Base-by-base conservation (phyloP, 1,284 basidiomycete genomes). In the Rhodotorula sp. region DNA sequence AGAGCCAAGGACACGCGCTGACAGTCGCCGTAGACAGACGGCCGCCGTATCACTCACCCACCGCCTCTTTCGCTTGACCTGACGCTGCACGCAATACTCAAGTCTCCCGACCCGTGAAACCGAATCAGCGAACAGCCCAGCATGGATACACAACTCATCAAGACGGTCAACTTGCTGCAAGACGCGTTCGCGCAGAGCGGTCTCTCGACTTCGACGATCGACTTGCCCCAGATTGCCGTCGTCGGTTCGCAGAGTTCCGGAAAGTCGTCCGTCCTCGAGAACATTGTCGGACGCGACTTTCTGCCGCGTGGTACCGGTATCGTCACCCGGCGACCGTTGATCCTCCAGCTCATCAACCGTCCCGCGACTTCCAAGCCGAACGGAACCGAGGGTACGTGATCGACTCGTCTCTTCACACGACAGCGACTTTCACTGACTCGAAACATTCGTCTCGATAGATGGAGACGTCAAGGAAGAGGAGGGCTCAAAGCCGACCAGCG, bases 271-370 rank as follows among this genome's bases (percentile, higher is more conserved):
- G 85, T 86, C 10, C 80, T 84, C 39, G 84, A 84, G 92, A 97
- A 97, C 84, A 94, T 97, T 78, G 96, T 98, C 66, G 96, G 95
- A 72, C 87, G 95, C 78, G 94, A 97, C 83, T 98, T 98, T 85
- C 82, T 98, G 79, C 95, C 95, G 82, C 91, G 95, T 86, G 96
- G 95, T 79, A 91, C 81, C 57, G 96, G 96, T 82, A 99, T 99
- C 80, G 95, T 98, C 80, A 98, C 96, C 67, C 88, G 96, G 80
- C 88, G 96, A 81, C 73, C 81, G 64, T 82, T 78, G 65, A 90
- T 98, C 64, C 86, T 98, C 23, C 96, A 98, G 89, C 87, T 98
- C 64, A 96, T 97, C 81, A 89, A 98, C 83, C 86, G 93, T 78
- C 87, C 85, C 16, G 76, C 81, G 0, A 64, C 74, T 3, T 48